Evolutionary conservation across 441 rosid species (phyloP).

Genomic region (Pelargonium australe): DNA sequence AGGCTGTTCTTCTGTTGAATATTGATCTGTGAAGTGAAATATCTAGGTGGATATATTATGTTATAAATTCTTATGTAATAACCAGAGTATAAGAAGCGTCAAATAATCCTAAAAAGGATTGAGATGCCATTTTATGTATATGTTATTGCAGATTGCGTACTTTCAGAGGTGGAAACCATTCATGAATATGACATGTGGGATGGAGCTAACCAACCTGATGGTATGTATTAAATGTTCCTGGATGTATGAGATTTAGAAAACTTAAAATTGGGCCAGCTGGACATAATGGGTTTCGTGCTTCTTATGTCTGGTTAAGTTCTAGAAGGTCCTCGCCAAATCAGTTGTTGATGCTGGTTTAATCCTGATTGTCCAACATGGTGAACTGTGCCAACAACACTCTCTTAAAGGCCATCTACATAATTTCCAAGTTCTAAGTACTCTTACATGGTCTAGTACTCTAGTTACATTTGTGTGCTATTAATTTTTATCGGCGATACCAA

Average conservation of each 20-base stretch:
- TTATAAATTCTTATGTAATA: too few relatives aligned
- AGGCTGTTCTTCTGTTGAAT: background rate
- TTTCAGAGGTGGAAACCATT: conserved; percentile 3
- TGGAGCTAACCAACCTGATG: background rate
- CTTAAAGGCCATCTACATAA: too few relatives aligned
- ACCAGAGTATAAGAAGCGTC: too few relatives aligned
- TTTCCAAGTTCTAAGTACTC: too few relatives aligned
- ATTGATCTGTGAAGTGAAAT: background rate
- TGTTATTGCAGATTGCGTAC: background rate
- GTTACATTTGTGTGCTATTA: too few relatives aligned
- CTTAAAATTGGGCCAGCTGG: background rate
- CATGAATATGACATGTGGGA: background rate
- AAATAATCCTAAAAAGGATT: too few relatives aligned
- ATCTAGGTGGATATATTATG: background rate
- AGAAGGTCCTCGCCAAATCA: too few relatives aligned
- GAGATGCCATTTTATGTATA: background rate
- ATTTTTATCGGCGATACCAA: too few relatives aligned
- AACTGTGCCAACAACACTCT: too few relatives aligned
- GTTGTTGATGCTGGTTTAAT: too few relatives aligned
- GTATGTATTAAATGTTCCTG: background rate
- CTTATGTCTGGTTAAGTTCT: background rate
- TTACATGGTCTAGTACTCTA: too few relatives aligned
- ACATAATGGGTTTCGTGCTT: background rate
- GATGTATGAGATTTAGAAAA: background rate
- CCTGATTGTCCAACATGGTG: too few relatives aligned